Evolutionary conservation across 768 basidiomycete species (phyloP).

Genomic region (Paxillus involutus): DNA sequence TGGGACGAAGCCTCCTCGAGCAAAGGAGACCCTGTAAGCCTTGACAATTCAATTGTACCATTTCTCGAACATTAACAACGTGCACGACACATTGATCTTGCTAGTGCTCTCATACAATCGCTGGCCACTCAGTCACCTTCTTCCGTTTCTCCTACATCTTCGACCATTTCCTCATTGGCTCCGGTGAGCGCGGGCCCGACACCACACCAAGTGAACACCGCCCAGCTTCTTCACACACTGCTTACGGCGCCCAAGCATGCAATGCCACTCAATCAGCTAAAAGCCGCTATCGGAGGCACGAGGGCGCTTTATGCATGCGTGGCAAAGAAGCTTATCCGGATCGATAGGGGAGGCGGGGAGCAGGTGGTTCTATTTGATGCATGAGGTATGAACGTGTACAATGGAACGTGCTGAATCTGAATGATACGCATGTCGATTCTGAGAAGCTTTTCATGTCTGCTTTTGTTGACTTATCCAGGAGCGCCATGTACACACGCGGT

Average conservation of each 20-base stretch:
- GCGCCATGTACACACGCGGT: no score
- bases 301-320: conserved; percentile 75
- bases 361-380: conserved; percentile 75
- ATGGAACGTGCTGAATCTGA: no score
- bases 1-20: conserved; percentile 44
- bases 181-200: conserved; percentile 45
- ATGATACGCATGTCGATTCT: no score
- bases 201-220: conserved; percentile 70
- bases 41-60: not conserved
- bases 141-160: conserved; percentile 56
- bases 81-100: conserved; percentile 4
- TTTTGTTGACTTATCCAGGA: no score
- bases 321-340: conserved; percentile 76
- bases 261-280: conserved; percentile 61
- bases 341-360: conserved; percentile 73
- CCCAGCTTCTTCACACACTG: conserved; percentile 61
- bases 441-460: no score
- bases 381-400: not conserved
- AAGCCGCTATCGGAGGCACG: conserved; percentile 57
- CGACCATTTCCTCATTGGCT: conserved; percentile 48
- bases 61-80: not conserved
- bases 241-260: conserved; percentile 54
- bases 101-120: conserved; percentile 57
- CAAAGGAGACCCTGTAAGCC: conserved; percentile 64
- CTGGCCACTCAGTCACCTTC: conserved; percentile 51